These are phyloP conservation scores for Eimeria brunetti DNA, from an alignment of 169 alveolate species.

Conservation along the genomic window DNA sequence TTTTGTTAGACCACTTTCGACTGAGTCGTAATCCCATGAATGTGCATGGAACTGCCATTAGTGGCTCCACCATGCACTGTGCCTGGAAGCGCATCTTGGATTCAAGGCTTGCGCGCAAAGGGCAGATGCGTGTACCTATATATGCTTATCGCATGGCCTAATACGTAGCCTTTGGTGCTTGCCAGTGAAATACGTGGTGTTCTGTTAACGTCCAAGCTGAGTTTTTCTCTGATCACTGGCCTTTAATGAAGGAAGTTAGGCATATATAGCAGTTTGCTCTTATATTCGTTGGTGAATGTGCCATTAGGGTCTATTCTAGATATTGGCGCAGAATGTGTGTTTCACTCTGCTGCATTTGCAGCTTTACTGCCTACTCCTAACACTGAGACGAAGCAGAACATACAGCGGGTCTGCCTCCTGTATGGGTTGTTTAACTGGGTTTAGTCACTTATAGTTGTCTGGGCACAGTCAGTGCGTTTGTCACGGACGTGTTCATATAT, in stretches of 20 bases:
- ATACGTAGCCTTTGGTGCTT: neutral
- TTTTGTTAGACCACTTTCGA: no score
- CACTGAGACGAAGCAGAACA: neutral
- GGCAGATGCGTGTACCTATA: neutral
- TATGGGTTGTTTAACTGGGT: neutral
- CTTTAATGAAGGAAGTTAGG: neutral
- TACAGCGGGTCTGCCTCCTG: neutral
- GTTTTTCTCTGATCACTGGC: neutral
- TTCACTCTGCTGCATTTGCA: neutral
- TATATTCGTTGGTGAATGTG: neutral
- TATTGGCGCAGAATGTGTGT: slow-evolving; percentile 4
- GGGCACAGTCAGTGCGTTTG: neutral
- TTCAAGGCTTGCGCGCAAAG: neutral
- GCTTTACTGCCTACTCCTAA: neutral
- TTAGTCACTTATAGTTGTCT: neutral
- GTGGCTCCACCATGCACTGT: neutral
- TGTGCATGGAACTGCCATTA: no score
- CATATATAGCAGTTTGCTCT: neutral
- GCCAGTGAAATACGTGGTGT: neutral
- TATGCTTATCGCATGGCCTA: neutral
- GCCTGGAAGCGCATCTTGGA: neutral
- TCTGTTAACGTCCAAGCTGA: neutral
- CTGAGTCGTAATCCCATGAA: no score
- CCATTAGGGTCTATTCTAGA: neutral
- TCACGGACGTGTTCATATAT: neutral